Base-by-base conservation (phyloP, 192 early-diverging fungal genomes). In the Mortierella hygrophila region DNA sequence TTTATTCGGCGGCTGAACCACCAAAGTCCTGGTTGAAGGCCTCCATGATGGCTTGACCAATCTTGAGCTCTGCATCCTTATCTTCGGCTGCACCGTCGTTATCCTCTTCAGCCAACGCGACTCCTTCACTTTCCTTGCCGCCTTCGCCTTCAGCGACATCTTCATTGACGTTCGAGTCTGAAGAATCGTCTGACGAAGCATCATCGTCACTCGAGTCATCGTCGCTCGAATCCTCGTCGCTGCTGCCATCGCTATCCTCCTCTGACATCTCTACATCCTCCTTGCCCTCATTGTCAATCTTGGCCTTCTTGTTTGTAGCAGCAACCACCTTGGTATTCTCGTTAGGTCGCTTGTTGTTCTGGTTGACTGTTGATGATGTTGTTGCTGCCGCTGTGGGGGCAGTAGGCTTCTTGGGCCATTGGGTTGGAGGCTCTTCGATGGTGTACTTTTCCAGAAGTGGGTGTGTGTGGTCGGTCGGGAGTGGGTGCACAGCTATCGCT, bases 21-120 rank as follows among this genome's bases (percentile, higher is more conserved):
- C 83, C 75, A 77, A 85, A 85, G 46, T 85, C 83, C 38, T 85
- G 73, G 60, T 80, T 80, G 41, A 85, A 80, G 23, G 83, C 83
- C 38, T 85, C 83, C 42, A 85, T 21, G 29, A 85, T 78, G 9
- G 78, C 83, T 42, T 85, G 83, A 44, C 83, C 83, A 15, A 85
- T n/a, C 32, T 69, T 57, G 20, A 85, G 38, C 20, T 79, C 21
- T 1, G 20, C 72, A 70, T 76, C 35, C 2, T 1, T 46, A 15
- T 73, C 71, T 16, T 63, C 57, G 2, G 23, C 29, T 20, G 21
- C 11, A 10, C 8, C 71, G 1, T 72, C 70, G n/a, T 42, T n/a
- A 6, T 72, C 23, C n/a, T 72, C 70, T 7, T 20, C 20, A 21
- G 5, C 13, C 16, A 5, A 40, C 6, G 46, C 32, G 6, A 1